These are phyloP conservation scores for Zopfia rhizophila DNA, from an alignment of 2,329 filamentous ascomycete genomes.

Conservation along the genomic window DNA sequence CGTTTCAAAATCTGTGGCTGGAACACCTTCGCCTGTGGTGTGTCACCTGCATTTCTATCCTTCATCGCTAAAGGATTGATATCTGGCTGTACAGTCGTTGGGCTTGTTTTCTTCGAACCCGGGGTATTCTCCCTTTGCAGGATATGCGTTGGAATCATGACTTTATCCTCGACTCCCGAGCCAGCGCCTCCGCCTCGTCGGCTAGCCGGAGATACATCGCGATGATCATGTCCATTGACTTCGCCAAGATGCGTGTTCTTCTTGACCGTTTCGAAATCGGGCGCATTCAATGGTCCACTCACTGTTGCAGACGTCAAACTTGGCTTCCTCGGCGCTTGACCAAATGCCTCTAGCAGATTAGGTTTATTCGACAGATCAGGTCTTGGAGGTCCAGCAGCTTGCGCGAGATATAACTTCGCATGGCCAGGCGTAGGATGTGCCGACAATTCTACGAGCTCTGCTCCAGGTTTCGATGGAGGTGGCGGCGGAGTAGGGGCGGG, in stretches of 20 bases:
- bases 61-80: too few relatives aligned
- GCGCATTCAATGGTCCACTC: conserved; percentile 54
- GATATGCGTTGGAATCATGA: conserved; percentile 42
- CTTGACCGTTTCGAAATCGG: conserved; percentile 53
- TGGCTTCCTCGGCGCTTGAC: conserved; percentile 25
- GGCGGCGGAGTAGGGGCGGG: conserved; percentile 32
- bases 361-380: conserved; percentile 29
- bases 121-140: conserved; percentile 30
- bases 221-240: conserved; percentile 27
- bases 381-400: conserved; percentile 30
- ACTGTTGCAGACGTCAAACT: conserved; percentile 53
- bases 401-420: too few relatives aligned
- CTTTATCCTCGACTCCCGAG: conserved; percentile 24
- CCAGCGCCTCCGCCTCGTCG: too few relatives aligned
- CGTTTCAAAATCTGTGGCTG: conserved; percentile 50
- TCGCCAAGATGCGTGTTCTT: conserved; percentile 35
- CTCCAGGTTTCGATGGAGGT: conserved; percentile 23
- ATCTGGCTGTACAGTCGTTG: conserved; percentile 15
- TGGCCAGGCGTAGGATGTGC: conserved; percentile 54
- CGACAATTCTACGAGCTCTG: conserved; percentile 58
- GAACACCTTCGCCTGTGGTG: conserved; percentile 34
- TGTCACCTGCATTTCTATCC: conserved; percentile 21
- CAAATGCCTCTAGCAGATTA: conserved; percentile 32
- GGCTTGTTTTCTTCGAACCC: conserved; percentile 15
- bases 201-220: conserved; percentile 38